Evolutionary conservation across 805 yeast species (phyloP), one percentile per base, ranked within the genome.

Genomic region (Wickerhamomyces hampshirensis): DNA sequence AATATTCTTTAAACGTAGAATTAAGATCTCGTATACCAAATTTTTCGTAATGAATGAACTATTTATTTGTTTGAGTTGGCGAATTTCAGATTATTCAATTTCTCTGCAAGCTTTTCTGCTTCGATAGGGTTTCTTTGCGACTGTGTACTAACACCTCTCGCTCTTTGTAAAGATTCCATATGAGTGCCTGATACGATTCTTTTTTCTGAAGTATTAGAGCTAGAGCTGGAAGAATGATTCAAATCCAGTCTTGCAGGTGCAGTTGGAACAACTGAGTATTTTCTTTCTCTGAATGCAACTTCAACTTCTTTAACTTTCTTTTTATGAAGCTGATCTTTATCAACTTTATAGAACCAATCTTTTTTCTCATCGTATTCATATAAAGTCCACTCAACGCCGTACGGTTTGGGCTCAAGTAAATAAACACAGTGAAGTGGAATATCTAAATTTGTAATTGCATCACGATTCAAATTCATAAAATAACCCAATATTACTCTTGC

Each of bases 391-490:
- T 87, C 94, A 3, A 94, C 95, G 2, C 98, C 98, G 59, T 87
- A 91, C 0, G 98, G 97, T 58, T 85, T 86, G 33, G 91, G 88
- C 54, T 91, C 97, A 42, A 91, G 70, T 39, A 91, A 75, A 56
- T 89, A 91, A 8, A 91, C 77, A 7, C 96, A 84, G 55, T 91
- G 97, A 37, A 91, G 65, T 5, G 98, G 98, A 5, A 91, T 89
- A 60, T 91, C 97, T 45, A 91, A 69, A 49, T 85, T 95, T 1
- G 95, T 89, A 40, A 91, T 84, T 1, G 86, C 69, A 28, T 84
- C 84, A 48, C 80, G 73, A 45, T 80, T 79, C 42, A 93, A 65
- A 53, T 89, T 91, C 70, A 91, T 68, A 51, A 87, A 93, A 58
- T 91, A 91, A 0, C 95, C 96, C 38, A 91, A 63, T 34, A 91